These are phyloP conservation scores for Lachancea nothofagi DNA, from an alignment of 805 yeast genomes.

Conservation along the genomic window DNA sequence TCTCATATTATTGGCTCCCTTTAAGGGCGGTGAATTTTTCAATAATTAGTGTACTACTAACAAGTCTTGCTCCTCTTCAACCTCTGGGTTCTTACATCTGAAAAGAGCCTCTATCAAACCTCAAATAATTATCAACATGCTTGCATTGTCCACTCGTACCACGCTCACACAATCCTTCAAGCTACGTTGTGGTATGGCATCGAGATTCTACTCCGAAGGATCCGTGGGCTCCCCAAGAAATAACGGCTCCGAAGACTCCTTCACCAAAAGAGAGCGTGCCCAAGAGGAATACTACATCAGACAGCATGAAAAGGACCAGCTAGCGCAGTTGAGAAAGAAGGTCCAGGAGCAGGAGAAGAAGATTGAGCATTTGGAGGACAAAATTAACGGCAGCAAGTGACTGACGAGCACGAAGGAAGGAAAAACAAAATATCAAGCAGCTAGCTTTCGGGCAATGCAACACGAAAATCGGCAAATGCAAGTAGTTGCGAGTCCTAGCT, in stretches of 20 bases:
- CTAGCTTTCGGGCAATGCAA: too few species aligned
- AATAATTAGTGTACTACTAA: too few species aligned
- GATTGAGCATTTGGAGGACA: slow-evolving; percentile 45
- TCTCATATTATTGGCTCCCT: slow-evolving; percentile 1
- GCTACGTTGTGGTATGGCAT: slow-evolving; percentile 14
- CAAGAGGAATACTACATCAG: slow-evolving; percentile 80
- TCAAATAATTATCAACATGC: slow-evolving; percentile 15
- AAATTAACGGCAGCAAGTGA: slow-evolving; percentile 24
- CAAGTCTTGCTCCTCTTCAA: background rate
- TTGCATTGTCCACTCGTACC: slow-evolving; percentile 18
- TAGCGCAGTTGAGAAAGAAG: slow-evolving; percentile 68
- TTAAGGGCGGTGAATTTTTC: too few species aligned
- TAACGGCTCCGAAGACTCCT: slow-evolving; percentile 51
- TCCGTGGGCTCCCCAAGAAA: slow-evolving; percentile 57
- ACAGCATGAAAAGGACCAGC: slow-evolving; percentile 86
- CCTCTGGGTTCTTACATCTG: background rate
- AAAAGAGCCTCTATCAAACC: background rate
- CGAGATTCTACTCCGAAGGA: slow-evolving; percentile 45
- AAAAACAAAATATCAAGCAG: too few species aligned
- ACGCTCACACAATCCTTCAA: slow-evolving; percentile 27
- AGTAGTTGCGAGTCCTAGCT: background rate
- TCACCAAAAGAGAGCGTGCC: slow-evolving; percentile 86
- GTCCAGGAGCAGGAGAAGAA: slow-evolving; percentile 69
- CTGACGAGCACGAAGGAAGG: background rate
- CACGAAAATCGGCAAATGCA: too few species aligned